Percentiles rank a stretch among this genome's conserved stretches.
These are phyloP conservation scores for Scheffersomyces coipomensis DNA, from an alignment of 805 yeast species.

Conservation along the genomic window DNA sequence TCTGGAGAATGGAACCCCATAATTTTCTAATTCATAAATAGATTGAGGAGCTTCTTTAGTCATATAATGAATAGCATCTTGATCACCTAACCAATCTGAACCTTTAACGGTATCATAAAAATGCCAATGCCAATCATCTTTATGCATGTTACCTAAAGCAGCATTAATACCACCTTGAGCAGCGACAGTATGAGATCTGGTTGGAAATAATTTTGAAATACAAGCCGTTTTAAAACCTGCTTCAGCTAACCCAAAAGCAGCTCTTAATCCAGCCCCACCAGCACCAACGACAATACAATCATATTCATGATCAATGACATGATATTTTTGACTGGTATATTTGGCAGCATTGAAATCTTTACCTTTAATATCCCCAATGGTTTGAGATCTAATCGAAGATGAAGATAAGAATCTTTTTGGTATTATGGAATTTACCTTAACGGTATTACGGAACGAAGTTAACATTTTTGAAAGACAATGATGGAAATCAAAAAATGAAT, in stretches of 20 bases:
- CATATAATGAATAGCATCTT: constrained; percentile 98
- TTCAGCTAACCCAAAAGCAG: constrained; percentile 96
- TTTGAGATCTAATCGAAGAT: constrained; percentile 26
- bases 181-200: constrained; percentile 98
- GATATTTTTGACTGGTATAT: constrained; percentile 65
- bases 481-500: too few relatives aligned
- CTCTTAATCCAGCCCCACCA: constrained; percentile 99
- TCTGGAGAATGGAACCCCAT: constrained; percentile 97
- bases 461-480: constrained; percentile 1
- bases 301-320: constrained; percentile 94
- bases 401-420: constrained; percentile 21
- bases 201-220: constrained; percentile 93
- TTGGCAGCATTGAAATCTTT: constrained; percentile 40
- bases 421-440: constrained; percentile 1
- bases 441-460: constrained; percentile 1
- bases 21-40: constrained; percentile 94
- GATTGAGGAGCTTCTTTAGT: constrained; percentile 96
- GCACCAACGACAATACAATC: constrained; percentile 98
- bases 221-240: constrained; percentile 98
- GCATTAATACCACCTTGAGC: constrained; percentile 99
- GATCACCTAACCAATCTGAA: constrained; percentile 99
- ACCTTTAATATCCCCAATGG: constrained; percentile 40
- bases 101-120: constrained; percentile 99
- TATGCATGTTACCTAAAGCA: constrained; percentile 97
- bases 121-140: constrained; percentile 99